A percentile compares a stretch with the other conserved stretches of the same genome.
Evolutionary conservation across 1,284 basidiomycete genomes (phyloP).

Genomic region (Cerioporus squamosus): DNA sequence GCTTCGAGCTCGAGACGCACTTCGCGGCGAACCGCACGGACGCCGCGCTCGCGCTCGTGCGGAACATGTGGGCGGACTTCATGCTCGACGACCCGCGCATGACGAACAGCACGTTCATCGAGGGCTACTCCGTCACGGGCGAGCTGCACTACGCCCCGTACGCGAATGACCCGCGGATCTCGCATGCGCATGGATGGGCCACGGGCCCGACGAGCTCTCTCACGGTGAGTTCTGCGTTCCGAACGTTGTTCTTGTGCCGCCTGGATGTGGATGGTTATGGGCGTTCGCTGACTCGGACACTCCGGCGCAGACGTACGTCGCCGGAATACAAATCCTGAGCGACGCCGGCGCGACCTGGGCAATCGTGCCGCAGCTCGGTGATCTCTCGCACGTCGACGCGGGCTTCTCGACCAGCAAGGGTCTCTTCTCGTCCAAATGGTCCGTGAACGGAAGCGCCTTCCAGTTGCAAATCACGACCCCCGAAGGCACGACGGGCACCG

Average conservation of each 20-base stretch:
- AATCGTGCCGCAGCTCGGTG: slow-evolving; percentile 16
- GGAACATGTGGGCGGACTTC: slow-evolving; percentile 24
- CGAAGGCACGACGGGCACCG: slow-evolving; percentile 14
- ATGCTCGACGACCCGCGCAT: slow-evolving; percentile 26
- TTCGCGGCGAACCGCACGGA: slow-evolving; percentile 19
- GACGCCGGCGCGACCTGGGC: slow-evolving; percentile 19
- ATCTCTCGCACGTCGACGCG: slow-evolving; percentile 17
- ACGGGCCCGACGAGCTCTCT: slow-evolving; percentile 22
- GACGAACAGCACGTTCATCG: slow-evolving; percentile 28
- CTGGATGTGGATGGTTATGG: too few relatives aligned
- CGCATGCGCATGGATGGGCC: slow-evolving; percentile 23
- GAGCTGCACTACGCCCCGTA: slow-evolving; percentile 25
- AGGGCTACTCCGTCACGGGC: slow-evolving; percentile 21
- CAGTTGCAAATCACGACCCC: slow-evolving; percentile 16
- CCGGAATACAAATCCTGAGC: slow-evolving; percentile 22
- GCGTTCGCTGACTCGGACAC: too few relatives aligned
- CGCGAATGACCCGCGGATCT: slow-evolving; percentile 18
- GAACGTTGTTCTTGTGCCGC: background rate
- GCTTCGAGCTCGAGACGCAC: slow-evolving; percentile 25
- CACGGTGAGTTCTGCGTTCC: slow-evolving; percentile 4
- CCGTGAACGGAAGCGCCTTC: background rate
- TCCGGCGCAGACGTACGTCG: slow-evolving; percentile 14
- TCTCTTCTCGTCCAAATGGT: slow-evolving; percentile 22
- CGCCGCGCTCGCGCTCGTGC: slow-evolving; percentile 20
- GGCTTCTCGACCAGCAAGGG: slow-evolving; percentile 21